These are phyloP conservation scores for Phyllosticta citriasiana DNA, from an alignment of 2,329 filamentous ascomycete species.

Conservation along the genomic window DNA sequence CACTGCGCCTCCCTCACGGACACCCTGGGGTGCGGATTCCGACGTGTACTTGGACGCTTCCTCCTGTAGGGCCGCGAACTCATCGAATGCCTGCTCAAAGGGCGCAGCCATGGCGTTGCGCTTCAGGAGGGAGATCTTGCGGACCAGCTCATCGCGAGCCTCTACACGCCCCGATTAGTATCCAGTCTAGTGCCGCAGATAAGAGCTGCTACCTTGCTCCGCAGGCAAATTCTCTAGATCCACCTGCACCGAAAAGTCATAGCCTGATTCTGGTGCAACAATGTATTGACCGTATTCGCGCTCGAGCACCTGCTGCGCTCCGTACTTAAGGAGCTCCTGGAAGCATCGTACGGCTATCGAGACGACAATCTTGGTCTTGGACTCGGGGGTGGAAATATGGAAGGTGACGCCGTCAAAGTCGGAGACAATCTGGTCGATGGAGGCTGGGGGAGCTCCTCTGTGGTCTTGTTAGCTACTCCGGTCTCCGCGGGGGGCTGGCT, in stretches of 20 bases:
- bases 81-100: slow-evolving; percentile 93
- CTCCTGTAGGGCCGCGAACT: slow-evolving; percentile 77
- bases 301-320: slow-evolving; percentile 81
- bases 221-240: slow-evolving; percentile 81
- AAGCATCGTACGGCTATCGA: slow-evolving; percentile 95
- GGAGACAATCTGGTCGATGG: slow-evolving; percentile 96
- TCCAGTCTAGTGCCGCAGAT: not conserved
- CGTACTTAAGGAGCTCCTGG: slow-evolving; percentile 83
- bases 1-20: slow-evolving; percentile 80
- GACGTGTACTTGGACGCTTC: slow-evolving; percentile 87
- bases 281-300: slow-evolving; percentile 93
- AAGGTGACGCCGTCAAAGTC: slow-evolving; percentile 99
- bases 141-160: slow-evolving; percentile 74
- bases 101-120: slow-evolving; percentile 98
- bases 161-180: slow-evolving; percentile 42
- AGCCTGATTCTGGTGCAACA: slow-evolving; percentile 75
- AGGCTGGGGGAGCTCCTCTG: slow-evolving; percentile 56
- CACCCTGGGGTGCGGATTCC: slow-evolving; percentile 85
- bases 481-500: slow-evolving; percentile 6
- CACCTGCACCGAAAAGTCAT: slow-evolving; percentile 88
- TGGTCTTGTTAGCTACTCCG: slow-evolving; percentile 23
- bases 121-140: slow-evolving; percentile 83
- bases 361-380: slow-evolving; percentile 87
- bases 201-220: slow-evolving; percentile 51
- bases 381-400: slow-evolving; percentile 92